Base-by-base conservation (phyloP, 2,329 filamentous ascomycete genomes). In the Ophiostoma tasmaniense region DNA sequence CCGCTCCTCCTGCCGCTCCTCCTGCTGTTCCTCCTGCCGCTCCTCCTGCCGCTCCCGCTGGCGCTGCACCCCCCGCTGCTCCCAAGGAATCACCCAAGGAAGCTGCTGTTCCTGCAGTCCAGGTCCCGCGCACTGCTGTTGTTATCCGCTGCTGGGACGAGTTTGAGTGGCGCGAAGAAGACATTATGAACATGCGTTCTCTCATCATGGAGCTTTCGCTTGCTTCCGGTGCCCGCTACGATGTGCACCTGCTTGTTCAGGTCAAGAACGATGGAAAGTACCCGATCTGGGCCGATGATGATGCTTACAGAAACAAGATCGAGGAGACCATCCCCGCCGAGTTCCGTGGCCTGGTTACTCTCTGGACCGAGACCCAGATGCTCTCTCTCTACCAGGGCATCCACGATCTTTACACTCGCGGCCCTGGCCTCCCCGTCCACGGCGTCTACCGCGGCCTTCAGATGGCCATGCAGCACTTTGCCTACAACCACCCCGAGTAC, bases 341-440 rank as follows among this genome's bases (percentile, higher is more conserved):
- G 76, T 97, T 99, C 79, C 89, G 86, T 73, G 91, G 91, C 64
- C 88, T 99, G 76, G 91, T 91, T 25, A 96, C 91, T 0, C 84
- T 98, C 7, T 99, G 95, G 95, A 95, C 92, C 0, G 93, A 96
- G 78, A 89, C 90, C 30, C 93, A 97, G 78, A 97, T 98, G 93
- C 84, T 90, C 67, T 86, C 93, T 70, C 85, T 96, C 74, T 99
- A 98, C 78, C 90, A 95, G 67, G 92, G 90, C 66, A 88, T 97
- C 33, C 89, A 92, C 75, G 92, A 96, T 72, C 87, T 90, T 64
- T 93, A 88, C 78, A 80, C 81, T 61, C 82, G 84, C 20, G 87
- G 86, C 0, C 85, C 85, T 0, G 83, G 90, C 66, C 83, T 96
- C 69, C 90, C 91, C 1, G 88, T 97, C 0, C 93, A 98, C 77